Percentiles rank a stretch among this genome's conserved stretches.
Conservation (phyloP, 495 filamentous ascomycete genomes). For the Neurospora hispaniola region DNA sequence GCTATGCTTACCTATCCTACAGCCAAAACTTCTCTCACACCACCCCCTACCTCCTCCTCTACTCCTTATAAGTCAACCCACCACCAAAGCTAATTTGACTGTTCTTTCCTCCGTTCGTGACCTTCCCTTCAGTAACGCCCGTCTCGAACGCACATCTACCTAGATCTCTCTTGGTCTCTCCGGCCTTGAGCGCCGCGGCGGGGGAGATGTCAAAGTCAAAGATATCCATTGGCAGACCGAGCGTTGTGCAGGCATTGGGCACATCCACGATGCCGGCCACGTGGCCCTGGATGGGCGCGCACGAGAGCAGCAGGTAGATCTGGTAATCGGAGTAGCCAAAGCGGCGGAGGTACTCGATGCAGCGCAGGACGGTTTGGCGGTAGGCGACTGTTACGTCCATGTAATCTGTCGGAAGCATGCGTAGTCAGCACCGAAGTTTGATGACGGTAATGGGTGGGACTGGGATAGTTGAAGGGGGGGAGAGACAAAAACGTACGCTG, state of each 20-base stretch:
- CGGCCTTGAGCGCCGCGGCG: slow-evolving; percentile 35
- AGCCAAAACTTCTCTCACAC: not conserved
- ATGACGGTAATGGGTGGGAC: not conserved
- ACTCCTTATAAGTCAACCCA: slow-evolving; percentile 39
- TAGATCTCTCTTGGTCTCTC: slow-evolving; percentile 52
- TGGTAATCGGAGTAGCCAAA: slow-evolving; percentile 73
- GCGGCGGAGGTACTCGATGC: slow-evolving; percentile 76
- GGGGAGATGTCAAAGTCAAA: slow-evolving; percentile 91
- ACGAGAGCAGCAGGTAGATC: slow-evolving; percentile 79
- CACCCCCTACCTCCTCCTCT: not conserved
- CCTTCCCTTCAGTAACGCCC: slow-evolving; percentile 32
- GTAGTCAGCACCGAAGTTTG: too few species aligned
- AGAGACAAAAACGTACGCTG: slow-evolving; percentile 39
- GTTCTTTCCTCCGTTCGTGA: slow-evolving; percentile 32
- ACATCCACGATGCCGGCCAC: slow-evolving; percentile 92
- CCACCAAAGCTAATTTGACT: slow-evolving; percentile 39
- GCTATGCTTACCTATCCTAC: not conserved
- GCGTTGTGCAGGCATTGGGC: slow-evolving; percentile 72
- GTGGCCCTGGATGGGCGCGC: slow-evolving; percentile 85
- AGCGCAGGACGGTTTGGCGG: slow-evolving; percentile 67
- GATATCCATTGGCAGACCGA: slow-evolving; percentile 89
- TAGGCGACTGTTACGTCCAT: slow-evolving; percentile 91
- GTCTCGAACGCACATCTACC: slow-evolving; percentile 66
- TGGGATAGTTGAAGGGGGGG: too few species aligned
- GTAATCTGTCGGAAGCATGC: slow-evolving; percentile 40